Base-by-base conservation (phyloP, 352 stramenopile genomes). In the Globisporangium abappressorium region DNA sequence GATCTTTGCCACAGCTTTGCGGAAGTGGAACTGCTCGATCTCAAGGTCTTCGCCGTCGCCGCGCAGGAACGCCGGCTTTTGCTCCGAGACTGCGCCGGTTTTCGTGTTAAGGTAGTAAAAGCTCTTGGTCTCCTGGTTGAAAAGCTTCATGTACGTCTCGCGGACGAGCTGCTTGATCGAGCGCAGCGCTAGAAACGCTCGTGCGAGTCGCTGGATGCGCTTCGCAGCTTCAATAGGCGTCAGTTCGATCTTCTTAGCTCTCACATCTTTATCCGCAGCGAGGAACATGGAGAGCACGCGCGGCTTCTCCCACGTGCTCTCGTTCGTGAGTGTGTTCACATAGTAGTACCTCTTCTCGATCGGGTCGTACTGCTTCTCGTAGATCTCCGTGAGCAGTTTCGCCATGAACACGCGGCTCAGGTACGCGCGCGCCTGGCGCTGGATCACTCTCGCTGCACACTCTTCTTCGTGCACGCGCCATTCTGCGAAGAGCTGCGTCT, bases 91-190 rank as follows among this genome's bases (percentile, higher is more conserved):
- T 15, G 76, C 71, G 15, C 80, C 80, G 6, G 72, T 88, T 28
- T 68, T 75, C 0, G 83, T 90, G 70, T 92, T 85, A 53, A 90
- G 67, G 65, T 92, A 92, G 71, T 87, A 92, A 55, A 88, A 92
- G 5, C 78, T 82, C 54, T 76, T 64, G 9, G 70, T 83, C 3
- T 72, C 56, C 0, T 55, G 18, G 47, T 90, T 76, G 58, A 90
- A 89, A 12, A 92, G 81, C 74, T 90, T 90, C 83, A 92, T 92
- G 75, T 89, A 92, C 62, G 74, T 82, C 57, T 92, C 83, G 9
- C 78, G 77, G 5, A 92, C 72, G 34, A 90, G 69, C 41, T 67
- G 59, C 5, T 80, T 73, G 24, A 92, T 77, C 1, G 68, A 62
- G 12, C 64, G 69, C 41, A 70, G 68, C 11, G 83, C 83, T 0